Evolutionary conservation across 1,284 basidiomycete genomes (phyloP), one percentile per base, ranked within the genome.

Genomic region (Boletellus sp.): DNA sequence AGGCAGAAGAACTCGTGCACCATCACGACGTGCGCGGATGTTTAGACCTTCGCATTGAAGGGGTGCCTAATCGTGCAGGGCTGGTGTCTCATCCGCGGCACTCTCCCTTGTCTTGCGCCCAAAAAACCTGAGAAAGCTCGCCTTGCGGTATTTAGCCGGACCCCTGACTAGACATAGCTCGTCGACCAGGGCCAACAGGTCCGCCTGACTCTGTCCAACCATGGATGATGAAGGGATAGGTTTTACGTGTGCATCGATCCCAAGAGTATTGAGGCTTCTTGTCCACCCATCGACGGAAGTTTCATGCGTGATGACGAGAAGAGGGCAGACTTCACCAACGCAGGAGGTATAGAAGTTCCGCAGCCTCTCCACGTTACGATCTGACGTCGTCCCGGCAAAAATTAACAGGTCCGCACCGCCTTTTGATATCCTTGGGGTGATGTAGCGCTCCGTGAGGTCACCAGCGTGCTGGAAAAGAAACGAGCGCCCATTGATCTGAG

Each of bases 131-230:
- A 64, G 42, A 19, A 67, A 5, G 37, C 40, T 54, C 8, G 19
- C 41, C 40, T 39, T 55, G 15, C 54, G 54, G 30, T 55, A 58
- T 43, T 59, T 67, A 13, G 53, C 59, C 26, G 54, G 44, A 16
- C 44, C 65, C 28, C 62, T 64, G 33, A 64, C 54, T 5, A 64
- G 60, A 50, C 61, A 66, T 1, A 64, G 36, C 13, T 67, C 65
- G 35, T 63, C 62, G 1, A 67, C 47, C 30, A 44, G 16, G 26
- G 28, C 35, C 13, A 24, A 30, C 24, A 67, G 36, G 22, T 42
- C 45, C 15, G 21, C 24, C 30, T 42, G 50, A 12, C n/a, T 22
- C 24, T 32, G 47, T 18, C 30, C 32, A 22, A 28, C 44, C 18
- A 8, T 13, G 32, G 33, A 19, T 24, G 53, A 28, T 30, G 56